Evolutionary conservation across 202 grass and related monocot species (phyloP), one percentile per base, ranked within the genome.

Genomic region (Saccharum hybrid): DNA sequence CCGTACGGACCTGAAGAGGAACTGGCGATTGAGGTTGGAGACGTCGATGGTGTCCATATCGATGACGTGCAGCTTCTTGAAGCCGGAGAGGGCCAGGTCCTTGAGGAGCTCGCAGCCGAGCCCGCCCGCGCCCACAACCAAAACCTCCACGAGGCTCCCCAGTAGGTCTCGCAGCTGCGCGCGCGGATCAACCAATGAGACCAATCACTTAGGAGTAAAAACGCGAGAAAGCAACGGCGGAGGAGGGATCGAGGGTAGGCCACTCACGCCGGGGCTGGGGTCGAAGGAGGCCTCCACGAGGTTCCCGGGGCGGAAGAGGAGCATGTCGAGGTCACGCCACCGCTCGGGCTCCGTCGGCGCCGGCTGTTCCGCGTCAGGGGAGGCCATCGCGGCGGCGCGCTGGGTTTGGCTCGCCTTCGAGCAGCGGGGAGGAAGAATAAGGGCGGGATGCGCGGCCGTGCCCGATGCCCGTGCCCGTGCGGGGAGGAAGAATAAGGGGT

Each of bases 11-110:
- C 96, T 98, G 89, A 98, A 98, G 61, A 98, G 91, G 88, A 98
- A 98, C 93, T 98, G 93, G 52, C 96, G 91, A 74, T 96, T 96
- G 86, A 98, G 92, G 67, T 98, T 98, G 77, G 96, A 98, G 14
- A 98, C 89, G 67, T 98, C 96, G 63, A 98, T 98, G 80, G 93
- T 98, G 84, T 98, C 96, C 91, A 98, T 98, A 71, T 98, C 96
- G 36, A 98, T 98, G 72, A 98, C 96, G 74, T 98, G 91, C 40
- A 98, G 87, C 30, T 89, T 92, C 87, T 92, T 98, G 83, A 98
- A 98, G 11, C 96, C 96, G 28, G 93, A 98, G 39, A 98, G 86
- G 22, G 96, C 93, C 23, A 98, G 88, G 81, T 98, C 96, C 91
- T 98, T 98, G 80, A 98, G 92, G 71, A 98, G 88, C 80, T 98